Percentiles rank a stretch among this genome's conserved stretches.
Evolutionary conservation across 139 green algal genomes (phyloP).

Genomic region (Micractinium conductrix): DNA sequence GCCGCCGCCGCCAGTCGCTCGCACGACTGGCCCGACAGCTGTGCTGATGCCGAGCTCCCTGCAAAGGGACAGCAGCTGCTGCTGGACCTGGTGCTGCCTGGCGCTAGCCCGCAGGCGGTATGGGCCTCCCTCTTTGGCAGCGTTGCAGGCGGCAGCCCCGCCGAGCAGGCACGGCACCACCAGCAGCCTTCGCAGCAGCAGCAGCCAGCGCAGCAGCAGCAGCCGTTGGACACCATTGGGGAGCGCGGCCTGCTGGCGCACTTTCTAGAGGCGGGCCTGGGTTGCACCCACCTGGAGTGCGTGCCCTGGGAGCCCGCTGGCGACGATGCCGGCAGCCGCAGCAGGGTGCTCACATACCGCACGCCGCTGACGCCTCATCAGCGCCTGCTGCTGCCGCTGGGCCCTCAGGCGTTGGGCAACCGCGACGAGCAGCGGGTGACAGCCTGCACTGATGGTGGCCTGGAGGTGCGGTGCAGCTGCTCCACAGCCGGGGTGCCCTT

Average conservation of each 20-base stretch:
- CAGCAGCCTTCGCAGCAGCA: too few relatives aligned
- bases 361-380: not conserved
- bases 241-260: not conserved
- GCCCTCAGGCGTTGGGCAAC: not conserved
- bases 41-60: too few relatives aligned
- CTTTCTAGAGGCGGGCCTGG: not conserved
- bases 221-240: too few relatives aligned
- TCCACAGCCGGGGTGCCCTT: constrained; percentile 19
- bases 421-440: not conserved
- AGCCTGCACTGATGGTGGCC: not conserved
- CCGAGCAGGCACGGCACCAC: too few relatives aligned
- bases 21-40: too few relatives aligned
- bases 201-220: not conserved
- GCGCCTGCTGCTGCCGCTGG: constrained; percentile 29
- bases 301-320: not conserved
- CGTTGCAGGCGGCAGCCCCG: not conserved
- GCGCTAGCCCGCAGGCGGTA: not conserved
- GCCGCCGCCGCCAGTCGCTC: too few relatives aligned
- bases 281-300: not conserved
- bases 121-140: not conserved
- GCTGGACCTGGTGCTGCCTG: constrained; percentile 13
- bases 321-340: not conserved
- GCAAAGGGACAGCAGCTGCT: not conserved
- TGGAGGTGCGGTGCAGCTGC: not conserved
- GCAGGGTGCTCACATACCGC: not conserved